These are phyloP conservation scores for Cryptococcus maquisensis DNA, from an alignment of 1,284 basidiomycete species.

Conservation along the genomic window DNA sequence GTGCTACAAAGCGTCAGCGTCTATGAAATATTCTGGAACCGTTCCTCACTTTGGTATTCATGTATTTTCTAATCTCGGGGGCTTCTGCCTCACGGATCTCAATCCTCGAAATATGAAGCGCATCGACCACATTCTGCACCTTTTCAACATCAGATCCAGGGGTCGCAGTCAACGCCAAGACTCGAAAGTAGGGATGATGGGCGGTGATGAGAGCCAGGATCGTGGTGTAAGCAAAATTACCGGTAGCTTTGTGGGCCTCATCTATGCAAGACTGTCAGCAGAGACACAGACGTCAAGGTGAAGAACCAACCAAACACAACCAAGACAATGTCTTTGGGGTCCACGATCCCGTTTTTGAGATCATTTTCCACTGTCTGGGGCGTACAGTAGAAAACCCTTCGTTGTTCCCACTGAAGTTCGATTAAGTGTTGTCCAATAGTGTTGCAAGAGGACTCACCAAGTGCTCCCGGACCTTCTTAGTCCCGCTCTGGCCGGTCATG, in stretches of 20 bases:
- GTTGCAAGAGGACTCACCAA: conserved; percentile 55
- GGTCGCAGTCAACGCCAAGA: conserved; percentile 92
- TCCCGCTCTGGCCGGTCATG: conserved; percentile 66
- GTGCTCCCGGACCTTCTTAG: conserved; percentile 53
- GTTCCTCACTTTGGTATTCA: conserved; percentile 72
- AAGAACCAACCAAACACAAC: conserved; percentile 58
- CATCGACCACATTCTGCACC: conserved; percentile 88
- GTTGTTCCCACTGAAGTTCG: conserved; percentile 52
- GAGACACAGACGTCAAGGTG: neutral
- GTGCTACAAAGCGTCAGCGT: conserved; percentile 14
- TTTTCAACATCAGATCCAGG: conserved; percentile 81
- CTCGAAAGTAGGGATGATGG: conserved; percentile 86
- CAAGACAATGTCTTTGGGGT: conserved; percentile 68
- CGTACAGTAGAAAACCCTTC: conserved; percentile 95
- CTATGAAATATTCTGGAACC: neutral
- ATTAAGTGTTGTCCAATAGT: conserved; percentile 7
- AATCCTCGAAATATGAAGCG: conserved; percentile 92
- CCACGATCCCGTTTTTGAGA: conserved; percentile 66
- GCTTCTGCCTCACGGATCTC: conserved; percentile 92
- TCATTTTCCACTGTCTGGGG: conserved; percentile 95
- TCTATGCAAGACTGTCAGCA: conserved; percentile 54
- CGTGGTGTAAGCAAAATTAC: conserved; percentile 88
- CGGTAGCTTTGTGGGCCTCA: conserved; percentile 92
- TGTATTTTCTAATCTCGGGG: conserved; percentile 78
- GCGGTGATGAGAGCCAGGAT: conserved; percentile 86